Conservation (phyloP, 768 basidiomycete species). For the Paxillus involutus region DNA sequence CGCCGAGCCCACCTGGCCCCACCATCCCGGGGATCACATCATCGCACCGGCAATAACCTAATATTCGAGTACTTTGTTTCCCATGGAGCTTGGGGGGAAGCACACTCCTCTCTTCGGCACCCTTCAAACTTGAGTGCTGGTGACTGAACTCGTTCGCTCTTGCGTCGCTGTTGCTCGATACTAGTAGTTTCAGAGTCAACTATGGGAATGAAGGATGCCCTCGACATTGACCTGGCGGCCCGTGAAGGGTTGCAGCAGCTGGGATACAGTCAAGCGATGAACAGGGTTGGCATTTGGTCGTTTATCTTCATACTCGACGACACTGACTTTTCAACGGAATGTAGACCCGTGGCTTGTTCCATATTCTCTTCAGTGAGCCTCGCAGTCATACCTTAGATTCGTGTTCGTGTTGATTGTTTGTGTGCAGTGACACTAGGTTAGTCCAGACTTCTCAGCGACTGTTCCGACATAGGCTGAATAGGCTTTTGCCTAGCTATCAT, state of each 20-base stretch:
- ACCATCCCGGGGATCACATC: too few relatives aligned
- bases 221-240: conserved; percentile 26
- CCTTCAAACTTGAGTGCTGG: background rate
- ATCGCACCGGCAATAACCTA: too few relatives aligned
- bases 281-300: conserved; percentile 35
- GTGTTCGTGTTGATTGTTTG: background rate
- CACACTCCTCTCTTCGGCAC: too few relatives aligned
- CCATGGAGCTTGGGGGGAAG: too few relatives aligned
- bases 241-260: conserved; percentile 45
- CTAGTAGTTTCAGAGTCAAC: background rate
- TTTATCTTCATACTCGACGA: background rate
- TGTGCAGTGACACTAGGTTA: conserved; percentile 49
- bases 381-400: background rate
- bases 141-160: background rate
- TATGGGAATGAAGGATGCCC: conserved; percentile 11
- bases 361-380: conserved; percentile 53
- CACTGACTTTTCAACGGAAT: background rate
- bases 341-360: conserved; percentile 51
- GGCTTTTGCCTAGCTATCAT: conserved; percentile 45
- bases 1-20: too few relatives aligned
- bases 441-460: conserved; percentile 1
- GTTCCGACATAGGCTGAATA: conserved; percentile 1
- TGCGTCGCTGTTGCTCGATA: background rate
- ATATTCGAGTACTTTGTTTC: too few relatives aligned
- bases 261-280: conserved; percentile 57